Percentiles rank a stretch among this genome's conserved stretches.
Conservation (phyloP, 2,329 filamentous ascomycete genomes). For the Ramularia collo-cygni region DNA sequence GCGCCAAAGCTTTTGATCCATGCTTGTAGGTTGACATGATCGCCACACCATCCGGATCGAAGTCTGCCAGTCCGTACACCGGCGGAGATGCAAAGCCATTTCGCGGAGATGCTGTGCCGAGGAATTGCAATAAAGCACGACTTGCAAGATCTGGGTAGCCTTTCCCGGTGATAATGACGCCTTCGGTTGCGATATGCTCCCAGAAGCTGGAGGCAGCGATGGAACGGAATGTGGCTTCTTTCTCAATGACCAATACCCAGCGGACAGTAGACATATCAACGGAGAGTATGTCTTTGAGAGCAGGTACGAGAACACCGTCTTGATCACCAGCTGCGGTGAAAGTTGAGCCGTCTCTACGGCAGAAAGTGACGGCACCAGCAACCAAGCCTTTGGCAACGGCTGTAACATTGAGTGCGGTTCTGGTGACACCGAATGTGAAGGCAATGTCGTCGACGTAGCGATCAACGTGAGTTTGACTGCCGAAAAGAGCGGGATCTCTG, state of each 20-base stretch:
- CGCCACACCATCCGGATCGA: constrained; percentile 66
- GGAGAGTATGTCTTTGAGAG: constrained; percentile 41
- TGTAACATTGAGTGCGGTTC: constrained; percentile 63
- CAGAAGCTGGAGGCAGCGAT: constrained; percentile 54
- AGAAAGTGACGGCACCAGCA: constrained; percentile 50
- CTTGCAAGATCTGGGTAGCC: constrained; percentile 74
- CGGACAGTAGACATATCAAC: constrained; percentile 45
- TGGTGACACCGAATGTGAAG: constrained; percentile 57
- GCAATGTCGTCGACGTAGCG: constrained; percentile 68
- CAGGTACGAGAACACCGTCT: constrained; percentile 57
- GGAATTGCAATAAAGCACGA: constrained; percentile 53
- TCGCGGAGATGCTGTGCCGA: constrained; percentile 43
- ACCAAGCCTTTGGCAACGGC: constrained; percentile 69
- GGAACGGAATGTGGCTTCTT: constrained; percentile 74
- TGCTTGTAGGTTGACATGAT: constrained; percentile 69
- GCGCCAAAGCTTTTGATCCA: constrained; percentile 56
- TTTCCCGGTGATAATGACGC: constrained; percentile 68
- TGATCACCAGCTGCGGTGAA: constrained; percentile 36
- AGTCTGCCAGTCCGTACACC: constrained; percentile 62
- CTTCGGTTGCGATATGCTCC: constrained; percentile 44
- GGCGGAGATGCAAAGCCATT: constrained; percentile 40
- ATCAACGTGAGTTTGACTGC: constrained; percentile 62
- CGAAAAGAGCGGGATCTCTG: constrained; percentile 65
- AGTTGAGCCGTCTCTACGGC: constrained; percentile 39
- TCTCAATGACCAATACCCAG: constrained; percentile 72